Evolutionary conservation across 495 filamentous ascomycete genomes (phyloP).

Genomic region (Aspergillus ostianus): DNA sequence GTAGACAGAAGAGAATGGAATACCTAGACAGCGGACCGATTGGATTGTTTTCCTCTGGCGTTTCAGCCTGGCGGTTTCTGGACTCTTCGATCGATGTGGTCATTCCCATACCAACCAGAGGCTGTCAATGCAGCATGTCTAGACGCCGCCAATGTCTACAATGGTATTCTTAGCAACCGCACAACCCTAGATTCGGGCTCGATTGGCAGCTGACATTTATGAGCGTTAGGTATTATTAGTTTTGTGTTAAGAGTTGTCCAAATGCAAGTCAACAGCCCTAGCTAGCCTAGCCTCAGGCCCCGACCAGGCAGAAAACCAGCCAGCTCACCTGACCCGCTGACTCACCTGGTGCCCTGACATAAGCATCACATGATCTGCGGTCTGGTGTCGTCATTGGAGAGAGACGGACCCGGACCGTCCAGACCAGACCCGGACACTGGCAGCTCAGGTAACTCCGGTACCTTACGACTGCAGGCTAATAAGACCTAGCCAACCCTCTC

Average conservation of each 20-base stretch:
- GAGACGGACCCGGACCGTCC: constrained; percentile 6
- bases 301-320: neutral
- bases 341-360: constrained; percentile 8
- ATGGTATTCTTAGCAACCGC: neutral
- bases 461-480: constrained; percentile 9
- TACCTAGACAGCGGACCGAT: neutral
- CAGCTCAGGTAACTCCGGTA: constrained; percentile 3
- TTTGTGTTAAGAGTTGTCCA: neutral
- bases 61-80: neutral
- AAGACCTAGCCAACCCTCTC: constrained; percentile 4
- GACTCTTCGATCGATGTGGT: neutral
- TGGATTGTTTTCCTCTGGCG: neutral
- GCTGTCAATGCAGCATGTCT: neutral
- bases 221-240: neutral
- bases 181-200: neutral
- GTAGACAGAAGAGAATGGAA: neutral
- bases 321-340: constrained; percentile 21
- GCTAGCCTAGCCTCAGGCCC: neutral
- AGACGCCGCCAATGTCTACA: neutral
- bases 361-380: constrained; percentile 20
- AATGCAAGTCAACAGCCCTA: neutral
- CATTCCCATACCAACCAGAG: neutral
- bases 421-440: neutral
- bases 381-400: constrained; percentile 22
- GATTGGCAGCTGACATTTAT: neutral